Base-by-base conservation (phyloP, 495 filamentous ascomycete genomes). In the Neurospora pannonica region DNA sequence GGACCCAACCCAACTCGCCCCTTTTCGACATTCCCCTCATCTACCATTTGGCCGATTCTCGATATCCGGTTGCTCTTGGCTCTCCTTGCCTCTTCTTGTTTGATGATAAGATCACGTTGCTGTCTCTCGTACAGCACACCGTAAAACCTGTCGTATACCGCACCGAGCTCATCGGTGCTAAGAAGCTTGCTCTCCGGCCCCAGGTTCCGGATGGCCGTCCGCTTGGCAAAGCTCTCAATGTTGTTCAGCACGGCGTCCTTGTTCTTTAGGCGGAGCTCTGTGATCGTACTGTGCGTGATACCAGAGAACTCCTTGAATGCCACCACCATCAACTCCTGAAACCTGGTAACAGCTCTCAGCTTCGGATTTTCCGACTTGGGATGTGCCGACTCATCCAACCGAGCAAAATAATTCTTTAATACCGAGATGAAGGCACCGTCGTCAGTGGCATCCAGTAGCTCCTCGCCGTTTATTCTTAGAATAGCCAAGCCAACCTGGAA, bases 321-420 rank as follows among this genome's bases (percentile, higher is more conserved):
- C 4, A 98, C 95, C 3, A 99, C 96, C 93, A 99, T 97, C 72
- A 99, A 87, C 78, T 98, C 96, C 80, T 99, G 96, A 82, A 99
- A 99, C 60, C 93, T 88, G 0, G 97, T 99, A 43, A 99, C 95
- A 10, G 94, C 93, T 74, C 95, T 88, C 31, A 97, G 84, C 79
- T 98, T 98, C 1, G 94, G 90, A 76, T 98, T 98, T 77, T 97
- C 94, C 0, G 94, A 97, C 76, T 91, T 93, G 0, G 96, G 97
- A 79, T 99, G 97, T 6, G 96, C 96, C 8, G 94, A 97, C 82
- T 98, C 95, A 77, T 98, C 95, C 19, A 99, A 86, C 28, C 92
- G 90, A 7, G 92, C 90, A 81, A 99, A 99, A 83, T 99, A 99
- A 8, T 91, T 90, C 79, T 99, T 99, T 43, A 99, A 86, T 8